phyloP scores from a whole-genome alignment of 2,329 filamentous ascomycete species.

The Trichoderma oligosporum region DNA sequence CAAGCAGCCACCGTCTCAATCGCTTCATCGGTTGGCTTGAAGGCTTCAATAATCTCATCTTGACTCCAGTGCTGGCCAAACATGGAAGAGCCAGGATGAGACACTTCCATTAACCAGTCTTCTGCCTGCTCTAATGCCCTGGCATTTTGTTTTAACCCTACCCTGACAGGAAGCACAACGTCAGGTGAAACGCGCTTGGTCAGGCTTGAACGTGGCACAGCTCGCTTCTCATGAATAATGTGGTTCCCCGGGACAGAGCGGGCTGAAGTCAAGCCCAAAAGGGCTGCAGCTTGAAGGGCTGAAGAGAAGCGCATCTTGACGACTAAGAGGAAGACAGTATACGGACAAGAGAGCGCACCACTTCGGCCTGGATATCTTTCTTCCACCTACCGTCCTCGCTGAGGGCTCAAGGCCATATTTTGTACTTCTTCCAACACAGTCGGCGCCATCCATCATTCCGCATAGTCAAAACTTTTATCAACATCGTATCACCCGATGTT shows the following conservation, averaged over 20 bases:
- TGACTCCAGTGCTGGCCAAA: conserved; percentile 47
- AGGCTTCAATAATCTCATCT: conserved; percentile 41
- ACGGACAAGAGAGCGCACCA: background rate
- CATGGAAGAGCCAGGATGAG: conserved; percentile 41
- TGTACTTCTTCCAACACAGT: background rate
- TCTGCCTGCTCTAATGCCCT: conserved; percentile 42
- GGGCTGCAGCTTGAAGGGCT: conserved; percentile 4
- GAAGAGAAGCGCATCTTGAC: conserved; percentile 13
- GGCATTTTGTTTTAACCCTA: conserved; percentile 40
- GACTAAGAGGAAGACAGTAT: background rate
- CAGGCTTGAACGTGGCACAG: conserved; percentile 1
- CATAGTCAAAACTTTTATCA: background rate
- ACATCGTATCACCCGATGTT: background rate
- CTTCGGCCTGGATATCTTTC: background rate
- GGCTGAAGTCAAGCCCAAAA: conserved; percentile 5
- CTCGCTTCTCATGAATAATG: conserved; percentile 21
- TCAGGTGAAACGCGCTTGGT: conserved; percentile 17
- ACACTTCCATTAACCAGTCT: conserved; percentile 39
- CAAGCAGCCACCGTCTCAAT: conserved; percentile 49
- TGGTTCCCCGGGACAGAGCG: conserved; percentile 11
- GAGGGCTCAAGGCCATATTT: background rate
- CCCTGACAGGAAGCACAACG: conserved; percentile 33
- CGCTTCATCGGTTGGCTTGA: conserved; percentile 40
- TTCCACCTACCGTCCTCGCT: background rate
- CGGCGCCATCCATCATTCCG: background rate